These are phyloP conservation scores for Heterobasidion parviporum DNA, from an alignment of 1,284 basidiomycete species.

Conservation along the genomic window DNA sequence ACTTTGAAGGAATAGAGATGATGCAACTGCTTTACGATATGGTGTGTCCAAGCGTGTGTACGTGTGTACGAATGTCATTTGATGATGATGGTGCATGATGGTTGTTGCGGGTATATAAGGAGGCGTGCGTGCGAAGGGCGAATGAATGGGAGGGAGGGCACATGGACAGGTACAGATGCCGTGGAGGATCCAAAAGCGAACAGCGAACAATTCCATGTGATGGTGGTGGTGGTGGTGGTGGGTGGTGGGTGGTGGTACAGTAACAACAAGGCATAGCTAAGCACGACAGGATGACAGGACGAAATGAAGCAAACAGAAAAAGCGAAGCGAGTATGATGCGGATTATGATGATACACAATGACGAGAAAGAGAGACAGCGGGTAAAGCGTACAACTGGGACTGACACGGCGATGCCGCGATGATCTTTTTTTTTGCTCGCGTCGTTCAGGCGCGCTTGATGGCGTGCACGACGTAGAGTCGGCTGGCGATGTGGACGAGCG, in stretches of 20 bases:
- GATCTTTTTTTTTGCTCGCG: too few species aligned
- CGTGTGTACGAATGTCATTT: conserved; percentile 13
- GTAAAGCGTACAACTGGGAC: not conserved
- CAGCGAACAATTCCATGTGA: not conserved
- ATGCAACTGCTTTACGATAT: conserved; percentile 16
- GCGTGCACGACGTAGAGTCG: conserved; percentile 54
- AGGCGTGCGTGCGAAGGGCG: not conserved
- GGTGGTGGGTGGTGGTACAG: not conserved
- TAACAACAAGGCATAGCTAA: not conserved
- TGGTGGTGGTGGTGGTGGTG: not conserved
- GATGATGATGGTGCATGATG: conserved; percentile 9
- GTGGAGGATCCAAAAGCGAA: conserved; percentile 3
- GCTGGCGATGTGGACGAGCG: conserved; percentile 39
- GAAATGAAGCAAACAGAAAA: too few species aligned
- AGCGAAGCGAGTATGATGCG: too few species aligned
- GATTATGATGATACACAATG: too few species aligned
- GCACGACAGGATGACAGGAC: too few species aligned
- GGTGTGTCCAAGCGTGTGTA: conserved; percentile 3
- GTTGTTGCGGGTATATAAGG: conserved; percentile 6
- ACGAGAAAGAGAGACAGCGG: not conserved
- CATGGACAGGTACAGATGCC: not conserved
- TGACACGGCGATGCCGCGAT: too few species aligned
- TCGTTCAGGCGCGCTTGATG: conserved; percentile 17
- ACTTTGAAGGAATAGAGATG: conserved; percentile 52
- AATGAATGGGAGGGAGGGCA: conserved; percentile 2